Conservation (phyloP, 1,284 basidiomycete species). For the Malassezia nana region DNA sequence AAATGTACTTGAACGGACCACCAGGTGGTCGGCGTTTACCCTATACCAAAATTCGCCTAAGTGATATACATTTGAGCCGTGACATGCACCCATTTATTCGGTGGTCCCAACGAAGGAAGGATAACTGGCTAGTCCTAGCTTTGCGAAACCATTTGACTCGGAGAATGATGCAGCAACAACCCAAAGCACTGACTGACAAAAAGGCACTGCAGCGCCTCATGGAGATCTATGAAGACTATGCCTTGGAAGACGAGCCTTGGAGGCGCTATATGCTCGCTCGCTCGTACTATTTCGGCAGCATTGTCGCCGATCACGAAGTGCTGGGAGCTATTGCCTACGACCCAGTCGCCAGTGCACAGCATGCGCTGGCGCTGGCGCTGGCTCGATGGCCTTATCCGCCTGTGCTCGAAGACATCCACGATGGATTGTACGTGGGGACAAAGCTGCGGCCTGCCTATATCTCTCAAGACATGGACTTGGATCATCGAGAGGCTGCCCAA, state of each 20-base stretch:
- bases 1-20: conserved; percentile 68
- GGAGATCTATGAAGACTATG: conserved; percentile 52
- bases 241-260: conserved; percentile 25
- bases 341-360: conserved; percentile 25
- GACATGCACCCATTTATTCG: neutral
- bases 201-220: conserved; percentile 62
- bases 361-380: conserved; percentile 24
- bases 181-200: conserved; percentile 24
- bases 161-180: conserved; percentile 12
- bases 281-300: conserved; percentile 41
- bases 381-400: conserved; percentile 41
- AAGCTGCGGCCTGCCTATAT: neutral
- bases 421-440: conserved; percentile 3
- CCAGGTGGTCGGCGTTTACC: conserved; percentile 81
- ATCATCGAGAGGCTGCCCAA: neutral
- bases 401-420: conserved; percentile 23
- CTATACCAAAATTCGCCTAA: conserved; percentile 68
- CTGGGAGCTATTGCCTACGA: conserved; percentile 37
- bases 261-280: conserved; percentile 30
- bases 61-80: conserved; percentile 73
- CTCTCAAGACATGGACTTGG: neutral
- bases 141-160: neutral
- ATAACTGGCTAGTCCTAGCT: neutral
- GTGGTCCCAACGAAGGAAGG: neutral
- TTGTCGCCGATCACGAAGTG: conserved; percentile 32